Evolutionary conservation across 345 rosid species (phyloP), one percentile per base, ranked within the genome.

Genomic region (Eucalyptus caleyi): DNA sequence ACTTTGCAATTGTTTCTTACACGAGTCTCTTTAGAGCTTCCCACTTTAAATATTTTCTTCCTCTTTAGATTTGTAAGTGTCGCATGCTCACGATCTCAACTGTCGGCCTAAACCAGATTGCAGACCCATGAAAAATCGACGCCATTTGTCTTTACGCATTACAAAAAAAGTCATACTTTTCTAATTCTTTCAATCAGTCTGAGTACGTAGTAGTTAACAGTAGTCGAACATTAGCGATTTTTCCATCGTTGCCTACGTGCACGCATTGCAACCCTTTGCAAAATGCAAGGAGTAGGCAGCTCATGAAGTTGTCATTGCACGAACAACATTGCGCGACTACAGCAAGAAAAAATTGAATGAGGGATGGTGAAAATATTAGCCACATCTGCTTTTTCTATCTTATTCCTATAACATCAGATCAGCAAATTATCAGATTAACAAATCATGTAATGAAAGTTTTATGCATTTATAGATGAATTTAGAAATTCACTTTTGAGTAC

Each of bases 121-220:
- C 82, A 2, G 15, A 77, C 45, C 45, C 83, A 21, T 40, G 27
- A 40, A 72, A 72, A 72, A 37, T 72, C 4, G 15, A 34, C 82
- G 1, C 82, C 1, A 42, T 72, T 1, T 2, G 72, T 30, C 34
- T 62, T 1, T 19, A 19, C 26, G 45, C 2, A 2, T 2, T 40
- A 14, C 47, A 5, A 21, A 40, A 40, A 7, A 40, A 7, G 4
- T 37, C 83, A 1, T 77, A 37, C 45, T 72, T 72, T 19, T 19
- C 45, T 21, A 72, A 18, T 5, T 72, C 83, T 72, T 1, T 72
- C 47, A 40, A 5, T 40, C 83, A 3, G 27, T 11, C 47, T 37
- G 3, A 11, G 16, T 37, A 77, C 30, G 15, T 77, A 23, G 16
- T 37, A 21, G 5, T 11, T 10, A 37, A 72, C 6, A 11, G 47